Conservation (phyloP, 2,329 filamentous ascomycete species). For the Diplodia mutila region DNA sequence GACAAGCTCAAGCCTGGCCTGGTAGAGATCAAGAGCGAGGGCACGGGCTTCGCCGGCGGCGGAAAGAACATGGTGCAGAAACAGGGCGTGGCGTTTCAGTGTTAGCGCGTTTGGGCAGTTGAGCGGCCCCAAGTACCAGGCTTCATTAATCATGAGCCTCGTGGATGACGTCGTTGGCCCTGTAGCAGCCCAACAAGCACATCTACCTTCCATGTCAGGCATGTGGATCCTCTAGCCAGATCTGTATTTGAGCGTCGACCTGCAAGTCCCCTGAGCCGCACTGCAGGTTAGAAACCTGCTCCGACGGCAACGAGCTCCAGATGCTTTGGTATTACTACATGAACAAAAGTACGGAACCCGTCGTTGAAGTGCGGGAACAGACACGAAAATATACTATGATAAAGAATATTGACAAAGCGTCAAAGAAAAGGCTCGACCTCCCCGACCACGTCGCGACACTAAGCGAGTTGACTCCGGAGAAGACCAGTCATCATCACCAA, state of each 20-base stretch:
- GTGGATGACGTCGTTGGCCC: background rate
- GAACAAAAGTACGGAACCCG: background rate
- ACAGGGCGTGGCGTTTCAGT: slow-evolving; percentile 79
- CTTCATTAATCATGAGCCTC: background rate
- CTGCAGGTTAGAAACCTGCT: background rate
- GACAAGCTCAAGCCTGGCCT: slow-evolving; percentile 70
- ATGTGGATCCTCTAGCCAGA: slow-evolving; percentile 9
- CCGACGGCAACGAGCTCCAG: background rate
- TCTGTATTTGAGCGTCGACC: background rate
- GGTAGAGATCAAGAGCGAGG: slow-evolving; percentile 86
- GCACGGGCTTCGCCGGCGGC: slow-evolving; percentile 90
- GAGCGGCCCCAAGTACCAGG: background rate
- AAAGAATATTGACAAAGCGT: background rate
- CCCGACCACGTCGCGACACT: background rate
- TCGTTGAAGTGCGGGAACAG: background rate
- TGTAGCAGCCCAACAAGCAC: slow-evolving; percentile 4
- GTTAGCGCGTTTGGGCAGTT: slow-evolving; percentile 48
- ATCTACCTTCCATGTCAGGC: slow-evolving; percentile 16
- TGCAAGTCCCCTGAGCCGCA: background rate
- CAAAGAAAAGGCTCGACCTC: background rate
- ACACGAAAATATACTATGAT: background rate
- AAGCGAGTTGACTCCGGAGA: background rate
- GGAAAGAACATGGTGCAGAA: slow-evolving; percentile 82
- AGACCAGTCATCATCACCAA: background rate
- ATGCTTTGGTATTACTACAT: background rate